Evolutionary conservation across 495 filamentous ascomycete genomes (phyloP), one percentile per base, ranked within the genome.

Genomic region (Pyrenopolyporus hunteri): DNA sequence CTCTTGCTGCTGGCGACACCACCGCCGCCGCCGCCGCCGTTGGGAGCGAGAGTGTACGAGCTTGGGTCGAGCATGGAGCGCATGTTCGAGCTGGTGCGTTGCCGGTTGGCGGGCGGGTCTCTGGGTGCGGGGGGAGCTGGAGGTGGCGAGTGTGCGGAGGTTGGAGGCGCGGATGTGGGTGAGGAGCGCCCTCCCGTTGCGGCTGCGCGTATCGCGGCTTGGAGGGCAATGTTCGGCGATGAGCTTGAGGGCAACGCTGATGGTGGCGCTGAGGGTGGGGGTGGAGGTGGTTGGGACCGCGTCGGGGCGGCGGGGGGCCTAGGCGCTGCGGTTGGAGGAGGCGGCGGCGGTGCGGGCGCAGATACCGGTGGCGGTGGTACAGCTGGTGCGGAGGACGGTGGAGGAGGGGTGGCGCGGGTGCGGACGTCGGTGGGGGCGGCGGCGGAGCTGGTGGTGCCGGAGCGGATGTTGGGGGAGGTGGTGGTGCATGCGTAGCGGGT

Each of bases 21-120:
- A 32, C 79, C 14, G 17, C 62, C 37, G 7, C 61, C 51, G 36
- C 79, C 14, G 13, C 13, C 74, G 60, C 82, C 82, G 22, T 61
- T 70, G 7, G 77, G 76, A 0, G 81, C 81, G 22, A 96, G 79
- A 4, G 90, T 93, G 73, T 91, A 94, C 20, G 84, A 79, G 69
- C 87, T 91, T 9, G 91, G 82, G 70, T 94, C 88, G 14, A 93
- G 74, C 73, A 85, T 82, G 5, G 85, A 83, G 64, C 63, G 55
- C 52, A 69, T 35, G 62, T 53, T 61, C 32, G 75, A 60, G 68
- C 57, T 35, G 60, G 71, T 10, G 57, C 70, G 70, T 7, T 70
- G 51, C 6, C 66, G 62, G 17, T 57, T 53, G 1, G 70, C 44
- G n/a, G 67, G 37, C n/a, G 74, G 62, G 59, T 64, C 29, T 54